Evolutionary conservation across 176 grass and related monocot genomes (phyloP), one percentile per base, ranked within the genome.

Genomic region (Paspalum notatum): DNA sequence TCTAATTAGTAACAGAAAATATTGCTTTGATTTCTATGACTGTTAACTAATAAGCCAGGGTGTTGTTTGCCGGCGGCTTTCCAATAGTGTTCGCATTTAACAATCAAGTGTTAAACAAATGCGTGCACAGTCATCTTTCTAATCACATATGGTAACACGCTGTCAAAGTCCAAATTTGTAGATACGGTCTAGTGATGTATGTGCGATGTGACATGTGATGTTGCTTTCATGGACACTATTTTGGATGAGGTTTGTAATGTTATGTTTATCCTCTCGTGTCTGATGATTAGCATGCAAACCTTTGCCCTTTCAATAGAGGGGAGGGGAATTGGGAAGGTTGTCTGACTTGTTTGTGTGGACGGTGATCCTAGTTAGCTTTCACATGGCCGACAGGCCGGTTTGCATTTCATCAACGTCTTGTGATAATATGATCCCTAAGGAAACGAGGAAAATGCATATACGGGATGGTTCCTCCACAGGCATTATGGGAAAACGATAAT

Each of bases 181-280:
- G 58, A 64, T 64, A 12, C 14, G 26, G 26, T 74, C 25, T 2
- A 41, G 53, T 3, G 8, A 62, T 14, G 32, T 24, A 24, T 74
- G 20, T 22, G 51, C 64, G 69, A 73, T 53, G 68, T 27, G 42
- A 74, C 24, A 17, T 67, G 82, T 5, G 72, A 68, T 27, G 72
- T 84, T 39, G 51, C 62, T 84, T 57, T 84, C 82, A 17, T 2
- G 11, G 11, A 0, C 17, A 76, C 71, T 83, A 11, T 84, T 84
- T 5, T 5, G 6, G 62, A 68, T 84, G 39, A 76, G 61, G 62
- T 48, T 68, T 84, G 18, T 8, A 27, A 11, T 58, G 62, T 47
- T 45, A 4, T 38, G 22, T 83, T 75, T 66, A 27, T 44, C 21
- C 1, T 32, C 7, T 4, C 37, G 5, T n/a, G 18, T 43, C 53